Evolutionary conservation across 2,329 filamentous ascomycete species (phyloP).

Genomic region (Passalora sequoiae): DNA sequence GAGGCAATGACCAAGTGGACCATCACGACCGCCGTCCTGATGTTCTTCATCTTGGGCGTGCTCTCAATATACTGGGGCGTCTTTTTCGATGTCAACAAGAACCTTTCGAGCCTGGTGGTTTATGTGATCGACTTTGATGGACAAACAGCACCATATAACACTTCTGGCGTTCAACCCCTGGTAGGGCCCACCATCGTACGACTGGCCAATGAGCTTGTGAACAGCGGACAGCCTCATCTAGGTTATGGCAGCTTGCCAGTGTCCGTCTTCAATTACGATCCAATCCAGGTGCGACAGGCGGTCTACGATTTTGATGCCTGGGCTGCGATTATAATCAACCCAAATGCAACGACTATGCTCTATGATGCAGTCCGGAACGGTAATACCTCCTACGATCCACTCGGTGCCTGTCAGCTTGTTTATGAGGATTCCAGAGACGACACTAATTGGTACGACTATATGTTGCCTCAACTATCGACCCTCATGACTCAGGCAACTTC

Average conservation of each 20-base stretch:
- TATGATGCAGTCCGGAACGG: constrained; percentile 50
- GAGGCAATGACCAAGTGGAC: constrained; percentile 40
- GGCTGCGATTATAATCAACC: constrained; percentile 58
- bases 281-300: constrained; percentile 51
- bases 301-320: constrained; percentile 57
- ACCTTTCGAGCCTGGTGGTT: constrained; percentile 47
- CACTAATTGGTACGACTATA: constrained; percentile 50
- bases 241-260: constrained; percentile 49
- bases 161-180: constrained; percentile 43
- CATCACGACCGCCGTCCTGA: constrained; percentile 47
- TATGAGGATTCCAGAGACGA: constrained; percentile 54
- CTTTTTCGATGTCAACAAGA: constrained; percentile 49
- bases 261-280: constrained; percentile 52
- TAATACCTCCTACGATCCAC: constrained; percentile 57
- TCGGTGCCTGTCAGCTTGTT: constrained; percentile 54
- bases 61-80: constrained; percentile 60
- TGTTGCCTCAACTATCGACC: constrained; percentile 47
- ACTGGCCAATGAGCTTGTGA: constrained; percentile 42
- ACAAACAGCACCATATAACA: constrained; percentile 43
- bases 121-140: constrained; percentile 62
- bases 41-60: constrained; percentile 52
- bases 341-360: constrained; percentile 57
- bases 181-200: constrained; percentile 53
- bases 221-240: constrained; percentile 39
- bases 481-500: constrained; percentile 46